A percentile compares a stretch with the other conserved stretches of the same genome.
Conservation (phyloP, 306 rosid species). For the Herpetospermum pedunculosum region DNA sequence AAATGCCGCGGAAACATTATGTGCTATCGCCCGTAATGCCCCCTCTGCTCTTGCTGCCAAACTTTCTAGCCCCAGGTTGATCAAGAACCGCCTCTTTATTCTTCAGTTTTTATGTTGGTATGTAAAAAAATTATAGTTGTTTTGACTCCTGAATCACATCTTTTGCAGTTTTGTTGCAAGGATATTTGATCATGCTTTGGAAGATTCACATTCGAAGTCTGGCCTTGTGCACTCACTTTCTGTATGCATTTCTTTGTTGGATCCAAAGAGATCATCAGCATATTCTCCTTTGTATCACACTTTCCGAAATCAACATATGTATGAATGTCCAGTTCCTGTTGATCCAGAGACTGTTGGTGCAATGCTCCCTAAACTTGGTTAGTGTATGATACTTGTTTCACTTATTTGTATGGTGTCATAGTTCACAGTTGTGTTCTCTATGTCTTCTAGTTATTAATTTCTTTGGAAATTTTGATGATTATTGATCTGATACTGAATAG, state of each 20-base stretch:
- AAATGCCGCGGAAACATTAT: conserved; percentile 85
- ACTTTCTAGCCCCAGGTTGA: conserved; percentile 93
- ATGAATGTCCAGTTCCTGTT: conserved; percentile 64
- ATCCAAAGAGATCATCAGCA: conserved; percentile 66
- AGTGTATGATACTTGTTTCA: conserved; percentile 11
- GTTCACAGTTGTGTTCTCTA: background rate
- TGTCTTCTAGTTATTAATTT: background rate
- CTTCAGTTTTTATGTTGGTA: background rate
- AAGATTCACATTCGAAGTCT: conserved; percentile 70
- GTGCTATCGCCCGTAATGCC: conserved; percentile 76
- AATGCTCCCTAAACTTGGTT: conserved; percentile 84
- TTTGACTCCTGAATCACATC: conserved; percentile 8
- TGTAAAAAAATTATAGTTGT: background rate
- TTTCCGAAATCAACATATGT: conserved; percentile 79
- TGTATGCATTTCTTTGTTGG: conserved; percentile 91
- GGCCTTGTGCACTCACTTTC: conserved; percentile 84
- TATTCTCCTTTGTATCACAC: conserved; percentile 70
- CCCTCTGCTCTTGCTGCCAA: conserved; percentile 79
- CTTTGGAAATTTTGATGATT: background rate
- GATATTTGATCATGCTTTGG: conserved; percentile 78
- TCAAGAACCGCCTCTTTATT: conserved; percentile 3
- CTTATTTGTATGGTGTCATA: background rate
- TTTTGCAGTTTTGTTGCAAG: conserved; percentile 70
- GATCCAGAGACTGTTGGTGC: conserved; percentile 76
- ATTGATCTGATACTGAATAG: background rate